Evolutionary conservation across 1,284 basidiomycete species (phyloP), one percentile per base, ranked within the genome.

Genomic region (Cronartium ribicola): DNA sequence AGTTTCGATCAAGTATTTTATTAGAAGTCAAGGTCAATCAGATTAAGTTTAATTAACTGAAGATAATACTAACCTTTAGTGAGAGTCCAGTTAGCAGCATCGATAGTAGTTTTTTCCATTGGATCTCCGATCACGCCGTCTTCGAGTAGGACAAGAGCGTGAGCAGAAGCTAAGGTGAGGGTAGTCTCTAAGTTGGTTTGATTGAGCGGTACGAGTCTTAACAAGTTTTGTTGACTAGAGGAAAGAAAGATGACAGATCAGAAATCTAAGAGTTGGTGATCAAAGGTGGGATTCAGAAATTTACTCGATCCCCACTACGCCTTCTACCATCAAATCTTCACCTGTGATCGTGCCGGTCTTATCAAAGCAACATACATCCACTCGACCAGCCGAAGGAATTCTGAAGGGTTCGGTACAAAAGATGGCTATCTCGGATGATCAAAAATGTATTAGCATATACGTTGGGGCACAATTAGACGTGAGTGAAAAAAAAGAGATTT

Each of bases 331-430:
- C n/a, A 97, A 83, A 81, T 94, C 89, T 81, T 96, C 93, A 0
- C 92, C 91, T 0, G 94, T 97, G 77, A 97, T 95, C 0, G 94
- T 97, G 41, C 94, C 94, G 0, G 94, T 97, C 85, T 97, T 97
- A 83, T 97, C 94, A 78, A 97, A 97, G 83, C 94, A 97, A 82
- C 94, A 97, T 11, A 97, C 90, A 78, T 97, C 94, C 5, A 97
- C 92, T 40, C 91, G 87, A 6, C 94, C 94, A 10, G 94, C 94
- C 76, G 85, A 90, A 0, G 94, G 93, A 77, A 97, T 97, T 37
- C 94, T 87, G 87, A 97, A 97, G 0, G 94, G 94, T 80, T 97
- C 94, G 11, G 94, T 97, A 81, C 94, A 97, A 84, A 94, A 97
- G 76, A 97, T 97, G 7, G 93, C 93, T 94, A 76, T 17, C 8